These are phyloP conservation scores for Aspergillus transmontanensis DNA, from an alignment of 2,329 filamentous ascomycete species.

Conservation along the genomic window DNA sequence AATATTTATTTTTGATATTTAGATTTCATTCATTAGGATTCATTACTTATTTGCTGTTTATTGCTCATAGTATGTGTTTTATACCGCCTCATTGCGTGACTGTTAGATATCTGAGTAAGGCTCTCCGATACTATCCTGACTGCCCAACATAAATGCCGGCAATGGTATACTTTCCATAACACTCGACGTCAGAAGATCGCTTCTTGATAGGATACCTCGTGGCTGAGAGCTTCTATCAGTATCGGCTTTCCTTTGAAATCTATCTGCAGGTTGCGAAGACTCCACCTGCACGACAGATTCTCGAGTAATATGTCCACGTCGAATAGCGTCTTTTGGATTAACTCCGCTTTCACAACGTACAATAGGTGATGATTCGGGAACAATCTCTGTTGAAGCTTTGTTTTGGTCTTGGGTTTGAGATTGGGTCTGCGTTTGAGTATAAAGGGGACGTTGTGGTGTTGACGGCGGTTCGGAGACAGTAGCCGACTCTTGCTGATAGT, in stretches of 20 bases:
- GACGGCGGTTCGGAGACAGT: conserved; percentile 12
- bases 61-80: not conserved
- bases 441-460: conserved; percentile 2
- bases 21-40: not conserved
- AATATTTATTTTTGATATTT: not conserved
- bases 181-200: conserved; percentile 44
- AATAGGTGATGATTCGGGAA: conserved; percentile 45
- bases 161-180: conserved; percentile 48
- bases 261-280: conserved; percentile 43
- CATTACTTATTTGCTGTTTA: not conserved
- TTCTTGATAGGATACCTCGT: conserved; percentile 32
- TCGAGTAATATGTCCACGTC: conserved; percentile 23
- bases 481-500: conserved; percentile 17
- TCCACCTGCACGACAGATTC: conserved; percentile 42
- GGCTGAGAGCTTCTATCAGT: conserved; percentile 17
- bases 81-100: not conserved
- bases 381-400: conserved; percentile 33
- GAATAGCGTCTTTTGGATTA: conserved; percentile 11
- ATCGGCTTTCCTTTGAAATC: conserved; percentile 16
- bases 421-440: conserved; percentile 21
- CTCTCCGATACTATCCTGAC: conserved; percentile 42
- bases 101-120: conserved; percentile 33
- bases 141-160: conserved; percentile 42
- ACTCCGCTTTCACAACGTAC: conserved; percentile 20
- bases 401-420: conserved; percentile 23